Conservation (phyloP, 2,329 filamentous ascomycete genomes). For the Aspergillus fumigatiaffinis region DNA sequence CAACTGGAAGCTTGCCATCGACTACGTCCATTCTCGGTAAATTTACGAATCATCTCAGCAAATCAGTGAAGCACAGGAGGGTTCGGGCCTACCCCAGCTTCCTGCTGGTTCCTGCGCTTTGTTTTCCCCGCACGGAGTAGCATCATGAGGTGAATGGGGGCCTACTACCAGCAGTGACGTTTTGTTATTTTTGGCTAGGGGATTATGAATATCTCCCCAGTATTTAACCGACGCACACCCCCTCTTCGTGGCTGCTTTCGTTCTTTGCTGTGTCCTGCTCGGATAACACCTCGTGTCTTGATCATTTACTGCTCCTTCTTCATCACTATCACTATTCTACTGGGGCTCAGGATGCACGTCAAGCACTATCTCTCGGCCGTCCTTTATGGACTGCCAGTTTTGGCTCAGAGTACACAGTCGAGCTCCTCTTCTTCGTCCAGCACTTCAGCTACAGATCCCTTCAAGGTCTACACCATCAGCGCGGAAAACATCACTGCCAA, state of each 20-base stretch:
- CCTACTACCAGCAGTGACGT: background rate
- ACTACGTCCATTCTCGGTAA: constrained; percentile 19
- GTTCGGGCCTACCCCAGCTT: constrained; percentile 17
- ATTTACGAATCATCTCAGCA: constrained; percentile 12
- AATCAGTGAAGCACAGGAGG: constrained; percentile 13
- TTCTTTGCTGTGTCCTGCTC: constrained; percentile 26
- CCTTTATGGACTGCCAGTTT: constrained; percentile 30
- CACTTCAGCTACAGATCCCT: constrained; percentile 24
- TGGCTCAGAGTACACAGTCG: constrained; percentile 19
- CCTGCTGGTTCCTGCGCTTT: constrained; percentile 9
- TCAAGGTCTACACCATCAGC: constrained; percentile 44
- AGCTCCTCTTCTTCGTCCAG: constrained; percentile 8
- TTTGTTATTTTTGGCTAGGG: constrained; percentile 8
- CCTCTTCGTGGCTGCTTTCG: constrained; percentile 23
- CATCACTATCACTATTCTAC: constrained; percentile 22
- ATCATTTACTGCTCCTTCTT: constrained; percentile 28
- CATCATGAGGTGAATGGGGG: constrained; percentile 15
- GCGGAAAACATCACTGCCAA: constrained; percentile 47
- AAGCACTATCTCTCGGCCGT: constrained; percentile 30
- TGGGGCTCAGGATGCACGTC: constrained; percentile 36
- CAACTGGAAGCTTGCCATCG: constrained; percentile 11
- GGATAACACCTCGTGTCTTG: constrained; percentile 26
- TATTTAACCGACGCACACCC: constrained; percentile 9
- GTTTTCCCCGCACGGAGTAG: constrained; percentile 11
- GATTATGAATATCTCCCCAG: constrained; percentile 16